Evolutionary conservation across 2,329 filamentous ascomycete genomes (phyloP).

Genomic region (Penicillium sp.): DNA sequence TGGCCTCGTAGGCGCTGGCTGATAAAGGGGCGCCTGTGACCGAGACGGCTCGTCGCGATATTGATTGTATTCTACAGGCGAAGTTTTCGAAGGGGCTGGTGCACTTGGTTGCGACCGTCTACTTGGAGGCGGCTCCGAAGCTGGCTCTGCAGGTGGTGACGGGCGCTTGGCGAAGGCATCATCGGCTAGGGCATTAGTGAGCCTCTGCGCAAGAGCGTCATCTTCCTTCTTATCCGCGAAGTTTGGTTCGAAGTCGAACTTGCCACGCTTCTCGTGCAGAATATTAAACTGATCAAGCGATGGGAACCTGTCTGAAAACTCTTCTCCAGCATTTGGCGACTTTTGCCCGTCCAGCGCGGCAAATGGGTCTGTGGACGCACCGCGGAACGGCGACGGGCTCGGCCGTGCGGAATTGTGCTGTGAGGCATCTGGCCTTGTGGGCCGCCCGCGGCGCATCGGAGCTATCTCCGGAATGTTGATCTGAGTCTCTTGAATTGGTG

Average conservation of each 20-base stretch:
- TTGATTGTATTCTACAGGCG: conserved; percentile 28
- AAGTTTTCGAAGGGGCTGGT: conserved; percentile 28
- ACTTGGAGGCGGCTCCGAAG: conserved; percentile 29
- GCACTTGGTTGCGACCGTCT: conserved; percentile 33
- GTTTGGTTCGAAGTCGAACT: conserved; percentile 78
- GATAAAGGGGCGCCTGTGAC: conserved; percentile 41
- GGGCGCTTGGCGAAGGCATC: conserved; percentile 72
- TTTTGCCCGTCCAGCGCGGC: conserved; percentile 78
- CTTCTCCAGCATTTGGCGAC: conserved; percentile 65
- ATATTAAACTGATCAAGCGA: conserved; percentile 92
- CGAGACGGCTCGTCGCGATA: conserved; percentile 32
- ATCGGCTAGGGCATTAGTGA: conserved; percentile 79
- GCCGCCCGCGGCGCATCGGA: conserved; percentile 89
- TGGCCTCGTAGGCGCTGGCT: conserved; percentile 55
- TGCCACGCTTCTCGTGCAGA: conserved; percentile 79
- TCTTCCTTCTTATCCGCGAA: conserved; percentile 48
- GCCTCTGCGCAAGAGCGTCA: conserved; percentile 65
- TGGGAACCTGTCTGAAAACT: conserved; percentile 84
- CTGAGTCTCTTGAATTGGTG: conserved; percentile 72
- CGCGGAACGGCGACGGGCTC: conserved; percentile 71
- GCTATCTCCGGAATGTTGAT: conserved; percentile 81
- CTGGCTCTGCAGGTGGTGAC: conserved; percentile 37
- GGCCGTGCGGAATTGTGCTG: conserved; percentile 58
- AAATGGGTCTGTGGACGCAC: conserved; percentile 80
- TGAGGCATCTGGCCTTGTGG: conserved; percentile 57